Base-by-base conservation (phyloP, 75 land plant genomes). In the Adiantum capillusveneris region DNA sequence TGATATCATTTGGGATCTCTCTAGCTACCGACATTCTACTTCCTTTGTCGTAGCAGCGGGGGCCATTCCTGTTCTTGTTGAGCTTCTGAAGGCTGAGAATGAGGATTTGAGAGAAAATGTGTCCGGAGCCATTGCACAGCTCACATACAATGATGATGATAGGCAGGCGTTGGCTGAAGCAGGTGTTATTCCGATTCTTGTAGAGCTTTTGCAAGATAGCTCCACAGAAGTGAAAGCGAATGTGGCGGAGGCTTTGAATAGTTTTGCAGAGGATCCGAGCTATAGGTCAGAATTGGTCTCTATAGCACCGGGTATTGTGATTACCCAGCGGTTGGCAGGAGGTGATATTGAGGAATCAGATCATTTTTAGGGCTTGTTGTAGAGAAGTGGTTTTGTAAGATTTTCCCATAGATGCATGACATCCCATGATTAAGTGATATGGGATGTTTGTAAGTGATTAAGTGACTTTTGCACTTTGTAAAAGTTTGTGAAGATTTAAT, bases 1-100 rank as follows among this genome's bases (percentile, higher is more conserved):
- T n/a, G 69, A 70, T 75, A 62, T 75, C 29, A 37, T 75, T 29
- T 75, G 78, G 78, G 78, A 75, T 50, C 69, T 75, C 0, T 62
- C 69, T 11, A 52, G 69, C 28, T 75, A 75, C 48, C 59, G 70
- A 30, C 78, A 75, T 30, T 49, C 74, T 29, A 19, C 61, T 2
- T 50, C 74, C 30, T 58, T 75, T 36, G 39, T 75, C 25, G 34
- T 62, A 43, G 57, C 56, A 22, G 70, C 78, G 12, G 78, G 78
- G 46, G 78, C 74, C 30, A 61, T 75, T 30, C 74, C 74, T 29
- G 17, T 70, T 19, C 63, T 75, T 17, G 42, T 75, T 56, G 57
- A 41, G 29, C 48, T 65, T 26, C 59, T 75, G 59, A 29, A 60
- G 19, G 55, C 41, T 25, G 65, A 49, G 17, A 70, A 30, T 31